These are phyloP conservation scores for Naganishia onofrii DNA, from an alignment of 768 basidiomycete genomes.

Conservation along the genomic window DNA sequence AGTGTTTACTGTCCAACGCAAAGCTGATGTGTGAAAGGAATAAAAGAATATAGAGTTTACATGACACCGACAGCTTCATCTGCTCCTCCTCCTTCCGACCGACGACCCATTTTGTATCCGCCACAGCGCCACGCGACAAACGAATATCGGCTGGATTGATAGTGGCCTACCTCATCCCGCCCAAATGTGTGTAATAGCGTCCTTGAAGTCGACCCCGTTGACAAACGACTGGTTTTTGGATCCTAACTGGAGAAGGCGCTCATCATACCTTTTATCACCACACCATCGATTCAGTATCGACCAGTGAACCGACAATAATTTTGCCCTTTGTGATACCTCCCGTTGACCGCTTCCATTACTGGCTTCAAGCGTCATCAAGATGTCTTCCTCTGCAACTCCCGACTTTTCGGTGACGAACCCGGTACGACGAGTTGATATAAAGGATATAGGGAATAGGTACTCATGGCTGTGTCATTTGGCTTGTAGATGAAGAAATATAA, in stretches of 20 bases:
- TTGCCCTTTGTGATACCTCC: neutral
- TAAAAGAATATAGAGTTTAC: too few species aligned
- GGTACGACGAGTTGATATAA: neutral
- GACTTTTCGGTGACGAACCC: constrained; percentile 29
- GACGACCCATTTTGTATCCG: neutral
- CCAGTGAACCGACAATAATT: neutral
- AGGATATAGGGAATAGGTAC: neutral
- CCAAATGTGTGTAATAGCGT: neutral
- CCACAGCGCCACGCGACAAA: constrained; percentile 13
- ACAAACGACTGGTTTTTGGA: neutral
- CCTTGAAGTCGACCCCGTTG: too few species aligned
- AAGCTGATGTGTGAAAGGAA: too few species aligned
- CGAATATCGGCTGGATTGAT: neutral
- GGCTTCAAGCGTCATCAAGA: constrained; percentile 16
- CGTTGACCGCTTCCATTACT: neutral
- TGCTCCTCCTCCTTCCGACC: neutral
- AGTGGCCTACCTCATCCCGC: constrained; percentile 16
- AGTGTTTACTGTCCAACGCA: too few species aligned
- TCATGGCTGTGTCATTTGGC: neutral
- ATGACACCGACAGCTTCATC: too few species aligned
- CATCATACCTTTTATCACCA: neutral
- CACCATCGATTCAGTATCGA: neutral
- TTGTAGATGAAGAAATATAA: constrained; percentile 86
- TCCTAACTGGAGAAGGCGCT: neutral
- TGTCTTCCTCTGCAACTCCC: constrained; percentile 22